Evolutionary conservation across 208 protist genomes (phyloP).

Genomic region (Trypanosoma scelopori): DNA sequence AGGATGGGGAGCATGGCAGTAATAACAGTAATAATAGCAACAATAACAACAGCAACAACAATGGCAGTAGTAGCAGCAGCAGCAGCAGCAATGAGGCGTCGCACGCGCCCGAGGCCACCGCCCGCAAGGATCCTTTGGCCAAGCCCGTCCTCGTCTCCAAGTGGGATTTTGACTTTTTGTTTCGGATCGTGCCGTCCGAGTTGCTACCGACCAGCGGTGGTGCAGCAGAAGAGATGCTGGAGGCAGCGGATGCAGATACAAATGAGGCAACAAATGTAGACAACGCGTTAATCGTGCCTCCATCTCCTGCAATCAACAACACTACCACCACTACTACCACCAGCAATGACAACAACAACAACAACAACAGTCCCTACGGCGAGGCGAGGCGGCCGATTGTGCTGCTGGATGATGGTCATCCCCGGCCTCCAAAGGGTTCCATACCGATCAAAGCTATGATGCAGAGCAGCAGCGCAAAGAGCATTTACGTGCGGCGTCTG

Average conservation of each 20-base stretch:
- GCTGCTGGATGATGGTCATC: constrained; percentile 2
- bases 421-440: not conserved
- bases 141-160: constrained; percentile 11
- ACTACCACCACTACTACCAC: too few relatives aligned
- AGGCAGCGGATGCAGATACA: too few relatives aligned
- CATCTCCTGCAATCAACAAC: constrained; percentile 1
- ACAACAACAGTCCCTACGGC: constrained; percentile 21
- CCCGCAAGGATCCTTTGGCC: not conserved
- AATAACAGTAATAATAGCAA: not conserved
- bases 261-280: not conserved
- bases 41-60: too few relatives aligned
- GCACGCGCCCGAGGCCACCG: not conserved
- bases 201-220: constrained; percentile 3
- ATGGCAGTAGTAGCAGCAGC: not conserved
- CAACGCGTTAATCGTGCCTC: not conserved
- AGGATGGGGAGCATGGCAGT: not conserved
- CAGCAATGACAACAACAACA: too few relatives aligned
- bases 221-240: too few relatives aligned
- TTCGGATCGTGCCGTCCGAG: constrained; percentile 35
- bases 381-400: constrained; percentile 31
- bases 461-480: constrained; percentile 28
- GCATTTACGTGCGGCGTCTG: constrained; percentile 61
- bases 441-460: constrained; percentile 12
- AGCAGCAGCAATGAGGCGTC: not conserved
- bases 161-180: constrained; percentile 66